These are phyloP conservation scores for Sporobolomyces phaffii DNA, from an alignment of 768 basidiomycete genomes.

Conservation along the genomic window DNA sequence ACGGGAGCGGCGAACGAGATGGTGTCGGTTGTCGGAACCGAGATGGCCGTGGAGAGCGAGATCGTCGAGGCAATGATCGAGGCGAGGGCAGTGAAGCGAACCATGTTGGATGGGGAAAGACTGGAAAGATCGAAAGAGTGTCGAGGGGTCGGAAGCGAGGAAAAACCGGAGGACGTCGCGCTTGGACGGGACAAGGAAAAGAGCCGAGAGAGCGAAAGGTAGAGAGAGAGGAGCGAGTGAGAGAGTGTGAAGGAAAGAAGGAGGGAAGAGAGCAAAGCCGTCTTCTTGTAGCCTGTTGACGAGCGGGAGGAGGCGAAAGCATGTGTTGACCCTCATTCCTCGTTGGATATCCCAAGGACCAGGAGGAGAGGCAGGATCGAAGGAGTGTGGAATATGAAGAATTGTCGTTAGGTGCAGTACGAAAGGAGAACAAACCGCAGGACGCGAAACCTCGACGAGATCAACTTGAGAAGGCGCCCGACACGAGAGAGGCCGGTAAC, in stretches of 20 bases:
- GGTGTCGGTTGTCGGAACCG: constrained; percentile 1
- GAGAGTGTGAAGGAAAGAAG: background rate
- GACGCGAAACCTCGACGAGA: background rate
- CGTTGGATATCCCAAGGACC: too few species aligned
- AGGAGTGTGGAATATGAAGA: background rate
- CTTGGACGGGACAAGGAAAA: background rate
- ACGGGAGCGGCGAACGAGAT: background rate
- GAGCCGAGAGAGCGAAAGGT: background rate
- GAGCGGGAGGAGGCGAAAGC: background rate
- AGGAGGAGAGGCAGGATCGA: background rate
- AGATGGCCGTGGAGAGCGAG: constrained; percentile 4
- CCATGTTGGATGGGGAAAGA: background rate
- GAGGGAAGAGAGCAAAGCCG: background rate
- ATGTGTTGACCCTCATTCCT: constrained; percentile 2
- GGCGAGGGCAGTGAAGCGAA: constrained; percentile 2
- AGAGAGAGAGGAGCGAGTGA: background rate
- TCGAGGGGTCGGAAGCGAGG: background rate
- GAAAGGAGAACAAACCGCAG: constrained; percentile 9
- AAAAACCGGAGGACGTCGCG: background rate
- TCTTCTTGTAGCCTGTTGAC: background rate
- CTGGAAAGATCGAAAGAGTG: background rate
- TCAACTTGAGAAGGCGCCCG: background rate
- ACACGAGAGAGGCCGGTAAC: too few species aligned
- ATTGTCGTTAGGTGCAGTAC: background rate
- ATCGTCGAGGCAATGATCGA: constrained; percentile 4